These are phyloP conservation scores for Simplicillium sp. DNA, from an alignment of 2,329 filamentous ascomycete genomes.

Conservation along the genomic window DNA sequence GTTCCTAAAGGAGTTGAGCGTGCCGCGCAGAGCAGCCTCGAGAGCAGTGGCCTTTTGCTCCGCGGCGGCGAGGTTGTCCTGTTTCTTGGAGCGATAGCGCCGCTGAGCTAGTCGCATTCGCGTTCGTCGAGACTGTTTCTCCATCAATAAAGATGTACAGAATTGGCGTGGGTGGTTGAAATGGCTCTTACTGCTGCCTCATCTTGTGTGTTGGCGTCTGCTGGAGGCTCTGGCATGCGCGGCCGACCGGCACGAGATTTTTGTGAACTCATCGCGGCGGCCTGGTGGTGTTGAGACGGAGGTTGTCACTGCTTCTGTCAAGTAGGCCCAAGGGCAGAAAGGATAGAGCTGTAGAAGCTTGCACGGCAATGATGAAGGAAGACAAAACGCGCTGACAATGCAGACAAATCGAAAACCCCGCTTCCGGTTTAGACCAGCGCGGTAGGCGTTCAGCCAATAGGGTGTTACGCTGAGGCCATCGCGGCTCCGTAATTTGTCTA, in stretches of 20 bases:
- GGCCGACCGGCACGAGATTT: conserved; percentile 4
- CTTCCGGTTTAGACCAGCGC: conserved; percentile 1
- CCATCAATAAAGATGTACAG: neutral
- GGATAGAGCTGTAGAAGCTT: too few relatives aligned
- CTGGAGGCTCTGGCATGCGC: conserved; percentile 1
- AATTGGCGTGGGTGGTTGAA: neutral
- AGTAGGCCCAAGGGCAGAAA: too few relatives aligned
- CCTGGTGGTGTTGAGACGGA: neutral
- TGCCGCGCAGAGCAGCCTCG: conserved; percentile 4
- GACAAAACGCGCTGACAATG: neutral
- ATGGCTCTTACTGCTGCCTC: conserved; percentile 3
- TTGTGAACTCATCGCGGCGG: conserved; percentile 1
- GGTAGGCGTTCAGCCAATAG: conserved; percentile 1
- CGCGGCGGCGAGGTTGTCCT: conserved; percentile 4
- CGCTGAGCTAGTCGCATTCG: conserved; percentile 6
- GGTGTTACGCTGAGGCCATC: conserved; percentile 1
- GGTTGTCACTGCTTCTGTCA: too few relatives aligned
- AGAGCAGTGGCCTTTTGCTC: conserved; percentile 5
- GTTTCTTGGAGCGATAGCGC: conserved; percentile 6
- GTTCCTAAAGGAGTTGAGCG: conserved; percentile 2
- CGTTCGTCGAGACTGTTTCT: neutral
- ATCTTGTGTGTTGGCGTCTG: conserved; percentile 1
- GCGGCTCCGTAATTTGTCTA: conserved; percentile 5
- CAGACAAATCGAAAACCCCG: neutral
- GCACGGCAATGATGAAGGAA: neutral